Conservation (phyloP, 23 red algal species). For the Gracilaria vermiculophylla region DNA sequence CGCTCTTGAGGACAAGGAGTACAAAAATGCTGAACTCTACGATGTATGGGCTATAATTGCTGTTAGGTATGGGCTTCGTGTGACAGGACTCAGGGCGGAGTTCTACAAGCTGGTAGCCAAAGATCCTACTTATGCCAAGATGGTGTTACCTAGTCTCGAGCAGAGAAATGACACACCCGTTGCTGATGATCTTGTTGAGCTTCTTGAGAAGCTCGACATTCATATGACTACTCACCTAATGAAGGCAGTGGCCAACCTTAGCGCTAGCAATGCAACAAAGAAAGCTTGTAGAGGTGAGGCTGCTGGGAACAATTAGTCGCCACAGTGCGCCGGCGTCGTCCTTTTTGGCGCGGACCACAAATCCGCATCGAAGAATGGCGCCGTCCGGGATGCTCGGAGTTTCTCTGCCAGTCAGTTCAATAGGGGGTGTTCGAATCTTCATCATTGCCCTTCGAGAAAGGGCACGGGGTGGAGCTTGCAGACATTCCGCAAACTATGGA, state of each 20-base stretch:
- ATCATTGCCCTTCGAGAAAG: background rate
- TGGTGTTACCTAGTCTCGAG: background rate
- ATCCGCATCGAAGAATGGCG: background rate
- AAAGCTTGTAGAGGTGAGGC: background rate
- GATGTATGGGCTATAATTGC: background rate
- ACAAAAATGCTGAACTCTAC: background rate
- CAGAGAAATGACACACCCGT: background rate
- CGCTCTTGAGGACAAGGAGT: background rate
- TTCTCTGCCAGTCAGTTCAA: background rate
- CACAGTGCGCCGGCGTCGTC: background rate
- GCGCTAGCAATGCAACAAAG: background rate
- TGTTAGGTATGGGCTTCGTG: conserved; percentile 11
- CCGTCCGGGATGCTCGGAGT: conserved; percentile 6
- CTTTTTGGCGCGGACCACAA: background rate
- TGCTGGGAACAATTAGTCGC: background rate
- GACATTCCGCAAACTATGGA: too few species aligned
- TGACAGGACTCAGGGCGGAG: background rate
- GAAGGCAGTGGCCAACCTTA: background rate
- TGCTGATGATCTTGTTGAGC: background rate
- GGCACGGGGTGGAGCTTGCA: background rate
- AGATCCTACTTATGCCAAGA: background rate
- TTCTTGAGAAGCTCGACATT: conserved; percentile 6
- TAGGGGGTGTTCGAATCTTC: background rate
- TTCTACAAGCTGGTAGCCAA: conserved; percentile 3
- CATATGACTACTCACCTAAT: conserved; percentile 10